These are phyloP conservation scores for Trypanosoma rangeli DNA, from an alignment of 208 protist genomes.

Conservation along the genomic window DNA sequence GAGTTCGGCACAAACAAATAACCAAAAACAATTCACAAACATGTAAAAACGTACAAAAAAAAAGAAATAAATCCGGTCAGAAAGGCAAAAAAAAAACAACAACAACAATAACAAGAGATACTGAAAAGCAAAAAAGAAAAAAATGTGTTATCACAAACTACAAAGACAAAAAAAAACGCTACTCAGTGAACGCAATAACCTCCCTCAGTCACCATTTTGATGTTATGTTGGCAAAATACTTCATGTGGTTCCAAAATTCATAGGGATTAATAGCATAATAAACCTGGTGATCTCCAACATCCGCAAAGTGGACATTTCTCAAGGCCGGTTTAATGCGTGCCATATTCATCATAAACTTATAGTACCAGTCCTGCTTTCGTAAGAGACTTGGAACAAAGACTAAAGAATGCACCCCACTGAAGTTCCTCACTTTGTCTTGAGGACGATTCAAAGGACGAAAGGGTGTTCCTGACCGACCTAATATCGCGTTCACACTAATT, in stretches of 20 bases:
- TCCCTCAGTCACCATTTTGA: conserved; percentile 79
- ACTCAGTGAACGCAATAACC: conserved; percentile 31
- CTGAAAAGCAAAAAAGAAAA: conserved; percentile 1
- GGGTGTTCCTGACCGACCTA: conserved; percentile 70
- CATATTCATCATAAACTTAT: conserved; percentile 91
- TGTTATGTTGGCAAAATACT: conserved; percentile 80
- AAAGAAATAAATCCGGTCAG: neutral
- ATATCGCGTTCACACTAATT: conserved; percentile 74
- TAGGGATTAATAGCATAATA: conserved; percentile 90
- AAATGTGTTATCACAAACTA: conserved; percentile 16
- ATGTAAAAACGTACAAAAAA: neutral
- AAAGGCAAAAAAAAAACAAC: neutral
- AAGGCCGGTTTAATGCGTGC: conserved; percentile 62
- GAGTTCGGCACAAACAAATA: too few relatives aligned
- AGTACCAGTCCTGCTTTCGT: conserved; percentile 84
- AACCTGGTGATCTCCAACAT: conserved; percentile 84
- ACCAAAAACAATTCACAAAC: too few relatives aligned
- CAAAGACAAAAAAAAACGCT: conserved; percentile 23
- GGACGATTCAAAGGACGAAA: conserved; percentile 71
- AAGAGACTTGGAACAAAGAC: conserved; percentile 83
- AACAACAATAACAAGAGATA: too few relatives aligned
- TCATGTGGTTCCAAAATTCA: conserved; percentile 91
- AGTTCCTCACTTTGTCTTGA: conserved; percentile 77
- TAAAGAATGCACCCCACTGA: conserved; percentile 79
- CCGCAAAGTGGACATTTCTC: conserved; percentile 85